A percentile compares a stretch with the other conserved stretches of the same genome.
phyloP scores from a whole-genome alignment of 2,329 filamentous ascomycete genomes.

The Nannizzia gypsea region DNA sequence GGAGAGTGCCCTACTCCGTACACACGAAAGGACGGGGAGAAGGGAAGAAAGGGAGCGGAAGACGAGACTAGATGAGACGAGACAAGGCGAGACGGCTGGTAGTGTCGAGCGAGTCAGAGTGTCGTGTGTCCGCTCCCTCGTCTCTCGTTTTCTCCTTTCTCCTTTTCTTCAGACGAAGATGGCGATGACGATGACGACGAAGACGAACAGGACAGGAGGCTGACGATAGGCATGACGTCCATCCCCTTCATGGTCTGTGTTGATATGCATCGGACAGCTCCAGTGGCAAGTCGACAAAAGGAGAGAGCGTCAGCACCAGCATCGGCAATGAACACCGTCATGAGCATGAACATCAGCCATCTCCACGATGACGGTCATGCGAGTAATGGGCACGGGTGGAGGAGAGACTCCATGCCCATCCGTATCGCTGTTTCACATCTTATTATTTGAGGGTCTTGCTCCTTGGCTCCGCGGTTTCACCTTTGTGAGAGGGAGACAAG shows the following conservation, averaged over 20 bases:
- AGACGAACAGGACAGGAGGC: no score
- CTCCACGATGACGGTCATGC: neutral
- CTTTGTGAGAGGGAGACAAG: neutral
- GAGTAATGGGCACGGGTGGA: neutral
- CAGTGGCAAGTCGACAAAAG: neutral
- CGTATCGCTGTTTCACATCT: conserved; percentile 1
- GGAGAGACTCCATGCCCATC: neutral
- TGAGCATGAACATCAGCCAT: neutral
- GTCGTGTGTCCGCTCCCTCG: neutral
- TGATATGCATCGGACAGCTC: no score
- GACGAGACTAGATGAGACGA: neutral
- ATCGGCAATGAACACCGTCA: no score
- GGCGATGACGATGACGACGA: no score
- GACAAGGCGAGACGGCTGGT: neutral
- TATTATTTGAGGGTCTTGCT: neutral
- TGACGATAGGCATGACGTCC: no score
- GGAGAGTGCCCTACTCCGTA: neutral
- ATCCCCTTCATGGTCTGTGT: no score
- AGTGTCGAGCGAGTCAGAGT: no score
- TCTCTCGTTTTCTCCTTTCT: neutral
- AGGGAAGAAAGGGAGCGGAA: neutral
- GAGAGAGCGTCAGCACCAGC: neutral
- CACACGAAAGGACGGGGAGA: neutral
- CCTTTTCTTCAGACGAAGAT: neutral
- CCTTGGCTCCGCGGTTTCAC: neutral